Percentiles rank a stretch among this genome's conserved stretches.
Evolutionary conservation across 2,329 filamentous ascomycete species (phyloP).

Genomic region (Arthrobotrys sphaeroides): DNA sequence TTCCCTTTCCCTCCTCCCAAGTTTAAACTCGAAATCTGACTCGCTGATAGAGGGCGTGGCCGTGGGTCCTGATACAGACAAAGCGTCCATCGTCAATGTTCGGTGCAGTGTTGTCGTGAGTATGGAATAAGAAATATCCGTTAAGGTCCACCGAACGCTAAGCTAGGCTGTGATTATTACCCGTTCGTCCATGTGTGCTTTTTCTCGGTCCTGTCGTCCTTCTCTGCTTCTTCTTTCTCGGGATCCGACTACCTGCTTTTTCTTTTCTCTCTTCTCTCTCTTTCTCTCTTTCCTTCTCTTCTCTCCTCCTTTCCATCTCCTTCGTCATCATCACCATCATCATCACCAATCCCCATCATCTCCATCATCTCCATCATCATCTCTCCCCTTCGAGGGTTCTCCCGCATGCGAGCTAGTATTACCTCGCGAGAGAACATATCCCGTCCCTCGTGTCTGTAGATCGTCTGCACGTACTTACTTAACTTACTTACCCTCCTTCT

Average conservation of each 20-base stretch:
- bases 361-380: background rate
- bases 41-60: constrained; percentile 41
- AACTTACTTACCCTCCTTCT: background rate
- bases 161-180: constrained; percentile 54
- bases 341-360: constrained; percentile 24
- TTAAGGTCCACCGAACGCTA: constrained; percentile 30
- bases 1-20: constrained; percentile 17
- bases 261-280: background rate
- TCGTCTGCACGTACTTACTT: background rate
- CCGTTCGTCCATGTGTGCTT: constrained; percentile 46
- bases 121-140: constrained; percentile 36
- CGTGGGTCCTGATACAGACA: constrained; percentile 15
- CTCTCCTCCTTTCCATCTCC: background rate
- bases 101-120: background rate
- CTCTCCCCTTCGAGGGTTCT: background rate
- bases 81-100: background rate
- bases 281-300: background rate
- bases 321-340: constrained; percentile 24
- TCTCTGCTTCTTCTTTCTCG: constrained; percentile 6
- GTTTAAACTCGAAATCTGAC: constrained; percentile 40
- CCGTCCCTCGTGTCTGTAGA: constrained; percentile 2
- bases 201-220: constrained; percentile 29
- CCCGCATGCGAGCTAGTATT: background rate
- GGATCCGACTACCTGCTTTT: constrained; percentile 31
- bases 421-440: constrained; percentile 5